Conservation (phyloP, 2,329 filamentous ascomycete genomes). For the Fusarium xyrophilum region DNA sequence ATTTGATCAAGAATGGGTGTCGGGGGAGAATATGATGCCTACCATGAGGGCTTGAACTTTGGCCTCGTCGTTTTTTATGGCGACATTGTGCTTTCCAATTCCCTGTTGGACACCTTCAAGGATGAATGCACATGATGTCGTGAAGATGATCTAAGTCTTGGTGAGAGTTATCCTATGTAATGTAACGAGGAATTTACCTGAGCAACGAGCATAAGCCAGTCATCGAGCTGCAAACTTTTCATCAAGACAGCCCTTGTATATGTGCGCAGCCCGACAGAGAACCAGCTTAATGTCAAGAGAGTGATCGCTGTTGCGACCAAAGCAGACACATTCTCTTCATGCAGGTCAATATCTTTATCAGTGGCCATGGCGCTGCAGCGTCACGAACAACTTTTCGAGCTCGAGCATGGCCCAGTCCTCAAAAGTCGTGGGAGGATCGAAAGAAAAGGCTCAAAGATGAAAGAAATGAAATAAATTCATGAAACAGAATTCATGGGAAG, state of each 20-base stretch:
- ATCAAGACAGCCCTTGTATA: conserved; percentile 55
- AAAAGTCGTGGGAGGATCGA: background rate
- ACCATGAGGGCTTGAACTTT: conserved; percentile 57
- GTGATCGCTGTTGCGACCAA: conserved; percentile 48
- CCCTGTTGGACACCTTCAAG: conserved; percentile 52
- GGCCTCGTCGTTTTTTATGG: conserved; percentile 49
- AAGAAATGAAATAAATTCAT: background rate
- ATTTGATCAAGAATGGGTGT: background rate
- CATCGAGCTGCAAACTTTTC: conserved; percentile 56
- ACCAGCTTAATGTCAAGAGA: conserved; percentile 51
- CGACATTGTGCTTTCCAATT: conserved; percentile 56
- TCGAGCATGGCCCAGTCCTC: conserved; percentile 33
- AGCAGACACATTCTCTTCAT: conserved; percentile 49
- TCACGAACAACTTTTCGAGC: conserved; percentile 25
- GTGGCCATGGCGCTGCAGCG: conserved; percentile 43
- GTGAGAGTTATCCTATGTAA: background rate
- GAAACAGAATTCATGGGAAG: background rate
- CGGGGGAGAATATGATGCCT: conserved; percentile 1
- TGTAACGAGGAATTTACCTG: conserved; percentile 47
- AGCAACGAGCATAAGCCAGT: conserved; percentile 60
- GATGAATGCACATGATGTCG: conserved; percentile 56
- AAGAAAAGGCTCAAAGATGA: background rate
- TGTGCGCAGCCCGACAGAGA: conserved; percentile 52
- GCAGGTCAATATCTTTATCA: conserved; percentile 44
- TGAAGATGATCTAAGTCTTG: conserved; percentile 52